Percentiles rank a stretch among this genome's conserved stretches.
Evolutionary conservation across 139 green algal species (phyloP).

Genomic region (Limnomonas spitsbergensis): DNA sequence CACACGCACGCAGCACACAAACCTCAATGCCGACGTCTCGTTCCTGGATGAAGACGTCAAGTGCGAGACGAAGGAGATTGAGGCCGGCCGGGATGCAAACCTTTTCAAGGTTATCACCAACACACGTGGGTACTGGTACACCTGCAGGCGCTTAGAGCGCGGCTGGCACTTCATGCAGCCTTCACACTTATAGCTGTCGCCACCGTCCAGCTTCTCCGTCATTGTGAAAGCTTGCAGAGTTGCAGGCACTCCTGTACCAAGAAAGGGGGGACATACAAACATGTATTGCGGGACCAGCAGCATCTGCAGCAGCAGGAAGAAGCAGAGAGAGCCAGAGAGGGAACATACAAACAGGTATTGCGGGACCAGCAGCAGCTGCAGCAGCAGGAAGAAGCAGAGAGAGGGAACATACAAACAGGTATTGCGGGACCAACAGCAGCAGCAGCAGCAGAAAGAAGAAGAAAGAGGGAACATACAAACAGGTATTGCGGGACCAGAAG

Average conservation of each 20-base stretch:
- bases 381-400: not conserved
- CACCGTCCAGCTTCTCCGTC: constrained; percentile 40
- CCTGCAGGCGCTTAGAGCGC: constrained; percentile 60
- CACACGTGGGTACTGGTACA: constrained; percentile 46
- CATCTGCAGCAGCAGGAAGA: not conserved
- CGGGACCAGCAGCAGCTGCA: not conserved
- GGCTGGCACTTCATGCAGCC: constrained; percentile 48
- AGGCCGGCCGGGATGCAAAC: constrained; percentile 36
- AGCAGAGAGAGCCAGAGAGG: not conserved
- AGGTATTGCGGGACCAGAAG: not conserved
- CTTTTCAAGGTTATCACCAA: constrained; percentile 70
- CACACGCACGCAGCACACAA: not conserved
- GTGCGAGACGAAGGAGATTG: constrained; percentile 22
- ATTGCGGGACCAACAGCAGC: too few relatives aligned
- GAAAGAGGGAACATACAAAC: not conserved
- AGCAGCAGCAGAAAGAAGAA: not conserved
- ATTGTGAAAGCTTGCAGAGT: constrained; percentile 11
- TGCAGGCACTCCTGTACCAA: not conserved
- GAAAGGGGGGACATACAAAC: not conserved
- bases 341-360: not conserved
- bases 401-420: not conserved
- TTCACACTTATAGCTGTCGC: constrained; percentile 56
- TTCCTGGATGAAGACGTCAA: constrained; percentile 49
- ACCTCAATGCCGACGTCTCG: constrained; percentile 38
- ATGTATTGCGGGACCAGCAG: not conserved